Conservation (phyloP, 192 early-diverging fungal species). For the Backusella psychrophila region DNA sequence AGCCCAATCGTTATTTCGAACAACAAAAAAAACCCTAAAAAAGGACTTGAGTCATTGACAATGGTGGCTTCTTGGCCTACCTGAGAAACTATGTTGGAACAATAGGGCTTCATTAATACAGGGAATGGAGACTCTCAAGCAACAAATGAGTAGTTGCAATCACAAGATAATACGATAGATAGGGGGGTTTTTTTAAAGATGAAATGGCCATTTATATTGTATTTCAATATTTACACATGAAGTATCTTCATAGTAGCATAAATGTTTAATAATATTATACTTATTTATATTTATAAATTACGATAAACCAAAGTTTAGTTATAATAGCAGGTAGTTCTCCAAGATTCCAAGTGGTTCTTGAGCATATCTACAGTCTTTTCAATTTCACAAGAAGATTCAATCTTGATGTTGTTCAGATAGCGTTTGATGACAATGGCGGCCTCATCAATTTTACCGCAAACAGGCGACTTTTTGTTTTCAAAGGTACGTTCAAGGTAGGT, state of each 20-base stretch:
- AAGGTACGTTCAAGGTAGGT: constrained; percentile 4
- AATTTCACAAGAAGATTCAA: neutral
- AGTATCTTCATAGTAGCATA: neutral
- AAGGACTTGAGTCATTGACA: too few species aligned
- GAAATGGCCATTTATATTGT: too few species aligned
- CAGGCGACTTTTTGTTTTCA: constrained; percentile 11
- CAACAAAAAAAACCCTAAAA: too few species aligned
- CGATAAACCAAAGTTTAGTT: neutral
- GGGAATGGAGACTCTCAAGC: too few species aligned
- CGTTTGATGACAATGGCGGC: neutral
- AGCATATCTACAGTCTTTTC: constrained; percentile 3
- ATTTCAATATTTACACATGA: too few species aligned
- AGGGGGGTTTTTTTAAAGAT: too few species aligned
- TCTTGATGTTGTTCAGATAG: neutral
- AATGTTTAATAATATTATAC: neutral
- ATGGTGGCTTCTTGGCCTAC: too few species aligned
- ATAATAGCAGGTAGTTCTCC: neutral
- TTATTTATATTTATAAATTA: neutral
- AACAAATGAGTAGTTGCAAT: too few species aligned
- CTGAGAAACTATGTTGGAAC: too few species aligned
- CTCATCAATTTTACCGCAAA: neutral
- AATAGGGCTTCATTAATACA: too few species aligned
- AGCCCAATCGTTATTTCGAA: too few species aligned
- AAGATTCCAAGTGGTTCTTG: neutral
- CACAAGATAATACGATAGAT: too few species aligned